Percentiles rank a stretch among this genome's conserved stretches.
phyloP scores from a whole-genome alignment of 768 basidiomycete species.

The Trametes maxima region DNA sequence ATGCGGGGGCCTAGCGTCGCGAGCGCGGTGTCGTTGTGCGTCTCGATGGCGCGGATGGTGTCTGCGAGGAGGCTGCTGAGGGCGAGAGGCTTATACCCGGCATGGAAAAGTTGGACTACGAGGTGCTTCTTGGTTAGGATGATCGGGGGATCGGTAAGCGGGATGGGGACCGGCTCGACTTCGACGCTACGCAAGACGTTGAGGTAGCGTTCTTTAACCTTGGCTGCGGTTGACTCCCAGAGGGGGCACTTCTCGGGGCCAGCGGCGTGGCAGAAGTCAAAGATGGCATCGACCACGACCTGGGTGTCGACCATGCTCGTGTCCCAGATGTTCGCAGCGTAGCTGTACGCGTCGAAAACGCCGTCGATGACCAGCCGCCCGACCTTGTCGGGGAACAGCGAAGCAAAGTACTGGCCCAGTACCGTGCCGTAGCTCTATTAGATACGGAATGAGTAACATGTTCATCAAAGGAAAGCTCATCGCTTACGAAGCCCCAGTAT shows the following conservation, averaged over 20 bases:
- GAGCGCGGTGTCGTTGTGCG: constrained; percentile 10
- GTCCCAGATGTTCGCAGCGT: constrained; percentile 24
- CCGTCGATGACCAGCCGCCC: constrained; percentile 36
- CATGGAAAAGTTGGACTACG: constrained; percentile 11
- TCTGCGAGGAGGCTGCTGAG: constrained; percentile 10
- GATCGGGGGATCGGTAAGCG: constrained; percentile 18
- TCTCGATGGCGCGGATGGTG: constrained; percentile 15
- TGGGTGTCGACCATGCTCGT: constrained; percentile 31
- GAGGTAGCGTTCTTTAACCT: constrained; percentile 24
- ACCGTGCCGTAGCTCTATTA: constrained; percentile 24
- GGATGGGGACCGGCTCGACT: constrained; percentile 11
- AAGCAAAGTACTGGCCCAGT: constrained; percentile 31
- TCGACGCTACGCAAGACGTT: constrained; percentile 11
- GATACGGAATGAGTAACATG: neutral
- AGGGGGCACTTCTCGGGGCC: constrained; percentile 30
- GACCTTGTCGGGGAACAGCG: constrained; percentile 38
- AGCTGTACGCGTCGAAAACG: constrained; percentile 32
- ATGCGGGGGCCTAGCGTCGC: constrained; percentile 11
- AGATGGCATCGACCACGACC: constrained; percentile 22
- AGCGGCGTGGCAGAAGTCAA: constrained; percentile 27
- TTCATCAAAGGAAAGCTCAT: neutral
- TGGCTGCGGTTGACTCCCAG: constrained; percentile 25
- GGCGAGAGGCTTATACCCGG: constrained; percentile 16
- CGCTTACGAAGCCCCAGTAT: constrained; percentile 35
- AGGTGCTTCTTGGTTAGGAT: constrained; percentile 19